A percentile compares a stretch with the other conserved stretches of the same genome.
Conservation (phyloP, 1,284 basidiomycete genomes). For the Dichomitus squalens region DNA sequence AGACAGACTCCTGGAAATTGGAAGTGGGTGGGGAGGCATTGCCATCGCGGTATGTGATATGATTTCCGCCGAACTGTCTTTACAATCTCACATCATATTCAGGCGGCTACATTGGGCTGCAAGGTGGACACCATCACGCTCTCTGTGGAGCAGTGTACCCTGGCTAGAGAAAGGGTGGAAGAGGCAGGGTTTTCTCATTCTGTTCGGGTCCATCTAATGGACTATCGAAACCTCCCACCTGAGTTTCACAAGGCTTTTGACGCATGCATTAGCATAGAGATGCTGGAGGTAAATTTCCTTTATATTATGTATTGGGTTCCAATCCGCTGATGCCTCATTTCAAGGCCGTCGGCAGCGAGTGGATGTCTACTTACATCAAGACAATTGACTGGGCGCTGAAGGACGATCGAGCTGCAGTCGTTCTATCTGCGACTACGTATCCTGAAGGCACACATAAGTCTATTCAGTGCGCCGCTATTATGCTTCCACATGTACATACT, state of each 20-base stretch:
- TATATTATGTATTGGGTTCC: too few relatives aligned
- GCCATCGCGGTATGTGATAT: slow-evolving; percentile 67
- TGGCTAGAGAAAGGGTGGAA: slow-evolving; percentile 78
- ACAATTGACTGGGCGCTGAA: slow-evolving; percentile 80
- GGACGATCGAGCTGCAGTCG: slow-evolving; percentile 62
- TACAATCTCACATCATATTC: slow-evolving; percentile 8
- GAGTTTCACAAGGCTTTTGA: slow-evolving; percentile 80
- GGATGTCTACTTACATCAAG: slow-evolving; percentile 72
- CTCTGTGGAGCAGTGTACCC: slow-evolving; percentile 78
- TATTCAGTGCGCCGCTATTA: slow-evolving; percentile 50
- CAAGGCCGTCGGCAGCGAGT: slow-evolving; percentile 24
- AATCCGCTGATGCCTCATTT: too few relatives aligned
- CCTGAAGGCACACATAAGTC: slow-evolving; percentile 69
- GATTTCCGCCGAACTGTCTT: background rate
- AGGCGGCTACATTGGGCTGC: slow-evolving; percentile 70
- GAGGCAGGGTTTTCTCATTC: slow-evolving; percentile 66
- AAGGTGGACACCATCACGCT: slow-evolving; percentile 85
- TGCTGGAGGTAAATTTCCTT: slow-evolving; percentile 77
- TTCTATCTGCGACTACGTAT: slow-evolving; percentile 80
- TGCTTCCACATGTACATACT: background rate
- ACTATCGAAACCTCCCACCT: slow-evolving; percentile 77
- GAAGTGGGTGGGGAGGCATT: slow-evolving; percentile 87
- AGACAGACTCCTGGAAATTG: slow-evolving; percentile 82
- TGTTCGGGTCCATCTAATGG: slow-evolving; percentile 83
- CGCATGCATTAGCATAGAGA: slow-evolving; percentile 83